Evolutionary conservation across 352 stramenopile species (phyloP).

Genomic region (Blastocystis sp.): DNA sequence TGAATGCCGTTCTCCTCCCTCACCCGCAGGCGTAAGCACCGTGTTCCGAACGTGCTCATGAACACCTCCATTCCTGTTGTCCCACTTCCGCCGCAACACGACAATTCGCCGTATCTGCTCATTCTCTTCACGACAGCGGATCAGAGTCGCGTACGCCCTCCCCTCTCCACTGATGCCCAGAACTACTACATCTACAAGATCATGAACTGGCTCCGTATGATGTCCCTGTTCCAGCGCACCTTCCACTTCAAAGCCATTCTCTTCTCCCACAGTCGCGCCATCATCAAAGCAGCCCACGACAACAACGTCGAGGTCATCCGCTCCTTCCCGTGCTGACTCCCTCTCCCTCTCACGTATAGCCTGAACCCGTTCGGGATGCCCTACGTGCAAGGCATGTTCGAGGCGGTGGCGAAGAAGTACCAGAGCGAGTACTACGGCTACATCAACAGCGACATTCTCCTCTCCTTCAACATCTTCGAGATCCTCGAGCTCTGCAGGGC

Average conservation of each 20-base stretch:
- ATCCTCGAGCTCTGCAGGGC: slow-evolving; percentile 25
- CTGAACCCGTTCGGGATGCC: slow-evolving; percentile 38
- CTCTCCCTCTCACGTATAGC: not conserved
- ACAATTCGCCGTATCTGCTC: not conserved
- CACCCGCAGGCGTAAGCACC: not conserved
- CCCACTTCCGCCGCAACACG: not conserved
- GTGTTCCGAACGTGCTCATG: not conserved
- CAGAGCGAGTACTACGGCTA: slow-evolving; percentile 58
- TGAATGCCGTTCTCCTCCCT: not conserved
- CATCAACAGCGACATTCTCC: slow-evolving; percentile 56
- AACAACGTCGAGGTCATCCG: not conserved
- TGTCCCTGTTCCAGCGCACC: slow-evolving; percentile 18
- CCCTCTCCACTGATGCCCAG: not conserved
- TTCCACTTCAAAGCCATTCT: slow-evolving; percentile 25
- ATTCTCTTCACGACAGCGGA: slow-evolving; percentile 45
- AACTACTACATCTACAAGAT: slow-evolving; percentile 8
- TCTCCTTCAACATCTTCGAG: slow-evolving; percentile 36
- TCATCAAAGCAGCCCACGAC: not conserved
- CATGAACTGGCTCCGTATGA: slow-evolving; percentile 31
- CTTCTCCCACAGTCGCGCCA: not conserved
- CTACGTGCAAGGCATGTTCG: not conserved
- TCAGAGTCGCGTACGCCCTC: not conserved
- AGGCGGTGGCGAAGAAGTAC: not conserved
- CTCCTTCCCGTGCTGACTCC: not conserved
- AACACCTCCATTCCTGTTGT: not conserved